Evolutionary conservation across 345 rosid species (phyloP).

Genomic region (Eucalyptus coolabah): DNA sequence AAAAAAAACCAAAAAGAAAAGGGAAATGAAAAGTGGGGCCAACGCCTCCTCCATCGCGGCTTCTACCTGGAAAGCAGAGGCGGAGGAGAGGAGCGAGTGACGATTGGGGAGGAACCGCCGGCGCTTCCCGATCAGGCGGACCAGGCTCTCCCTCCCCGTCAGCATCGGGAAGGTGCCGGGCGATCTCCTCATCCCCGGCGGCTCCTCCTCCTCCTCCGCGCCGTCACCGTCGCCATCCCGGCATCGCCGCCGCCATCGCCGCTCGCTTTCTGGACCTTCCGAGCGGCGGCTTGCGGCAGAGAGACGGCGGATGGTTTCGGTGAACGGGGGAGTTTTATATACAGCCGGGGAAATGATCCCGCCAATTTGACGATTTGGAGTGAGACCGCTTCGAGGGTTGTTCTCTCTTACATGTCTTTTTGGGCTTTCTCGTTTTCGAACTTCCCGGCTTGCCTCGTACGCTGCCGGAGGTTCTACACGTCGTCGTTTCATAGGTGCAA

Average conservation of each 20-base stretch:
- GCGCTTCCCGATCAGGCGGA: conserved; percentile 63
- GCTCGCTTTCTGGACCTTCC: background rate
- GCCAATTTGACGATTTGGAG: background rate
- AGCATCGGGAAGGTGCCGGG: conserved; percentile 17
- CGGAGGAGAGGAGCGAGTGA: conserved; percentile 29
- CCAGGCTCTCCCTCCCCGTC: conserved; percentile 61
- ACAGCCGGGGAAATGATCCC: background rate
- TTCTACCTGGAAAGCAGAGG: conserved; percentile 16
- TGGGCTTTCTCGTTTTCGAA: background rate
- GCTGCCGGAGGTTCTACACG: background rate
- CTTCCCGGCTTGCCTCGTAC: background rate
- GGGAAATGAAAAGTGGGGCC: too few relatives aligned
- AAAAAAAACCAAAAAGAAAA: fast-evolving
- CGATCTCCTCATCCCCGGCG: background rate
- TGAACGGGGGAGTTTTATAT: background rate
- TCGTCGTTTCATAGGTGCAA: background rate
- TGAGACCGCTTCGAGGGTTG: background rate
- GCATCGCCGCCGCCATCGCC: background rate
- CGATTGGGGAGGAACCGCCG: conserved; percentile 57
- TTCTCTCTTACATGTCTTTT: background rate
- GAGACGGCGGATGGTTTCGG: background rate
- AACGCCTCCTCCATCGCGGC: background rate
- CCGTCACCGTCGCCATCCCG: background rate
- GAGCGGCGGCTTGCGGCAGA: background rate
- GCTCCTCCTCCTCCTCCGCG: background rate